Base-by-base conservation (phyloP, 805 yeast species). In the Helenozyma baotianmanensis region DNA sequence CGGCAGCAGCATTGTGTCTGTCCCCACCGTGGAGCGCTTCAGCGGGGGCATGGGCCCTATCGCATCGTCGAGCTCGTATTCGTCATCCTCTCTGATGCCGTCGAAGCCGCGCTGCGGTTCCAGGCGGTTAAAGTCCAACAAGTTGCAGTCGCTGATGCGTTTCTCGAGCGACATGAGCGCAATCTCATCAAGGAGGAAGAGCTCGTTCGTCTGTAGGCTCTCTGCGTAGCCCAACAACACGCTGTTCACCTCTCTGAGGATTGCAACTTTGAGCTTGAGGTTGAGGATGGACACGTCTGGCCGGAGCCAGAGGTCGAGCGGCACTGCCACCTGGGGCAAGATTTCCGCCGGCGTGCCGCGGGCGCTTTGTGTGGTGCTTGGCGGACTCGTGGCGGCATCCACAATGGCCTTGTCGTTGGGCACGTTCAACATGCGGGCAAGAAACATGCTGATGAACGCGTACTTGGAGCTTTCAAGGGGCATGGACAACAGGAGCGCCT, bases 301-400 rank as follows among this genome's bases (percentile, higher is more conserved):
- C 21, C 44, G 40, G 19, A 58, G 43, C 72, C 72, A 66, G 14
- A 62, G 38, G 38, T 65, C 69, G 14, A 35, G 35, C 4, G 72
- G 70, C 9, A 65, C 46, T 2, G 47, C 42, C 2, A 65, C 46
- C 23, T 53, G 58, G 16, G 65, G 63, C 23, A 65, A 36, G 12
- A 62, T 43, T 27, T 62, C 68, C 11, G 39, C 36, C 9, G 43
- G 36, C 2, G 25, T 15, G 8, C 11, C 14, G 9, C 22, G 10
- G 14, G 27, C 22, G 26, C 18, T 24, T 23, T 5, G 19, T 27
- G 22, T 25, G 12, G 18, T n/a, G 28, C 14, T 25, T 19, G 9
- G 31, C 23, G 14, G 29, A 12, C 9, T 10, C 11, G 17, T 25
- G 17, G 32, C 19, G 4, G 40, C 32, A 21, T 33, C 35, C 32